These are phyloP conservation scores for Phytophthora ramorum DNA, from an alignment of 352 stramenopile genomes.

Conservation along the genomic window DNA sequence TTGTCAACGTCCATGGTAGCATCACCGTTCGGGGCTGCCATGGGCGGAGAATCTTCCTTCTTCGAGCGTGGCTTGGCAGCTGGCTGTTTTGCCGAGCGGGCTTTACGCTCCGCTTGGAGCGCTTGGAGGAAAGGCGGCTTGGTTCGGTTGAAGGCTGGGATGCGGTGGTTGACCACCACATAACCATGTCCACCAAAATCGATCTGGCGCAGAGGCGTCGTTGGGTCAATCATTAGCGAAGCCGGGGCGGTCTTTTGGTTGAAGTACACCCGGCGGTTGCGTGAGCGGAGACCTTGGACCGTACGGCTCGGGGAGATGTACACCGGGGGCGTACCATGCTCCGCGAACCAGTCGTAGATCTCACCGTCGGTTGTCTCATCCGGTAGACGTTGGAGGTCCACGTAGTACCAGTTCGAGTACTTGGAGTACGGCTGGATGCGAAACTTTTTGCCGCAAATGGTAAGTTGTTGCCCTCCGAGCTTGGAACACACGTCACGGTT, in stretches of 20 bases:
- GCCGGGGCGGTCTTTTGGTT: conserved; percentile 13
- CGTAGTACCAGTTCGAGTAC: conserved; percentile 28
- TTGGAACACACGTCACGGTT: conserved; percentile 9
- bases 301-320: conserved; percentile 12
- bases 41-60: too few relatives aligned
- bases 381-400: conserved; percentile 15
- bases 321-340: conserved; percentile 5
- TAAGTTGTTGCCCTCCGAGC: not conserved
- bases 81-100: too few relatives aligned
- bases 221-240: conserved; percentile 8
- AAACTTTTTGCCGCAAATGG: conserved; percentile 2
- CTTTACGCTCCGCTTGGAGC: too few relatives aligned
- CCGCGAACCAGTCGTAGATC: conserved; percentile 23
- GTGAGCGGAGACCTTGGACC: not conserved
- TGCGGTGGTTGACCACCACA: not conserved
- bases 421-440: conserved; percentile 21
- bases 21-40: too few relatives aligned
- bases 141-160: not conserved
- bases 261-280: conserved; percentile 17
- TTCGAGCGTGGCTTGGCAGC: too few relatives aligned
- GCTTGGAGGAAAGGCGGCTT: not conserved
- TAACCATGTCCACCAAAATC: conserved; percentile 3
- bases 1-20: too few relatives aligned
- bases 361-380: conserved; percentile 9
- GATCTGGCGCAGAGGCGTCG: conserved; percentile 11